These are phyloP conservation scores for Fusarium lateritium DNA, from an alignment of 2,329 filamentous ascomycete genomes.

Conservation along the genomic window DNA sequence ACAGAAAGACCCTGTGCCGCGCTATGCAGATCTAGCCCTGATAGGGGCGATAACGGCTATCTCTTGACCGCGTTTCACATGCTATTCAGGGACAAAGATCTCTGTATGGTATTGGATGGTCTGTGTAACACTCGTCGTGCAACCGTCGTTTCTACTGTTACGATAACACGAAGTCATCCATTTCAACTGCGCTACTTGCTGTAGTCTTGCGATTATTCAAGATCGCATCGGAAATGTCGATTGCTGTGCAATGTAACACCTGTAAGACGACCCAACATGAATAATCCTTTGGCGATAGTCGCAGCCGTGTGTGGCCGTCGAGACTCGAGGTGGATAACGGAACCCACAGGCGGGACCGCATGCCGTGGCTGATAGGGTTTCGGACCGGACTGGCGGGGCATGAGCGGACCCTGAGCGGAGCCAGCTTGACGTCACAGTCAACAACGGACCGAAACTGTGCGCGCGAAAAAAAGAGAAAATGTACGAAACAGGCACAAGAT, in stretches of 20 bases:
- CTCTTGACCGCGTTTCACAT: slow-evolving; percentile 40
- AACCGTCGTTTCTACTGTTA: slow-evolving; percentile 1
- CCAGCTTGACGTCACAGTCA: slow-evolving; percentile 51
- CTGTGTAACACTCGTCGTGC: slow-evolving; percentile 19
- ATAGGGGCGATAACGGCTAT: slow-evolving; percentile 31
- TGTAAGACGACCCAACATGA: slow-evolving; percentile 24
- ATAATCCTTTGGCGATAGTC: slow-evolving; percentile 37
- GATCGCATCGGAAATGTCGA: slow-evolving; percentile 22
- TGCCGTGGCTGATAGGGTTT: slow-evolving; percentile 50
- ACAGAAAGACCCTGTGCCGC: slow-evolving; percentile 25
- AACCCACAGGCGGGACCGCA: slow-evolving; percentile 44
- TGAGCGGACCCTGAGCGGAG: slow-evolving; percentile 37
- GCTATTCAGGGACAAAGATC: slow-evolving; percentile 37
- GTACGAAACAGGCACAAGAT: slow-evolving; percentile 26
- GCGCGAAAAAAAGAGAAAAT: slow-evolving; percentile 7
- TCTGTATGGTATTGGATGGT: slow-evolving; percentile 4
- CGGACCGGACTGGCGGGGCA: slow-evolving; percentile 39
- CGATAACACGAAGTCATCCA: slow-evolving; percentile 5
- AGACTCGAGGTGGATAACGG: slow-evolving; percentile 13
- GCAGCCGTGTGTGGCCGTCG: slow-evolving; percentile 32
- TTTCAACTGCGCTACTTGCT: slow-evolving; percentile 1
- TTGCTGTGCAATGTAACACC: slow-evolving; percentile 18
- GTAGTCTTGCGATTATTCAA: slow-evolving; percentile 3
- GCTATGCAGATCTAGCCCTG: slow-evolving; percentile 30
- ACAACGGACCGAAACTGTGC: slow-evolving; percentile 43